Base-by-base conservation (phyloP, 768 basidiomycete genomes). In the Gelatoporia subvermispora region DNA sequence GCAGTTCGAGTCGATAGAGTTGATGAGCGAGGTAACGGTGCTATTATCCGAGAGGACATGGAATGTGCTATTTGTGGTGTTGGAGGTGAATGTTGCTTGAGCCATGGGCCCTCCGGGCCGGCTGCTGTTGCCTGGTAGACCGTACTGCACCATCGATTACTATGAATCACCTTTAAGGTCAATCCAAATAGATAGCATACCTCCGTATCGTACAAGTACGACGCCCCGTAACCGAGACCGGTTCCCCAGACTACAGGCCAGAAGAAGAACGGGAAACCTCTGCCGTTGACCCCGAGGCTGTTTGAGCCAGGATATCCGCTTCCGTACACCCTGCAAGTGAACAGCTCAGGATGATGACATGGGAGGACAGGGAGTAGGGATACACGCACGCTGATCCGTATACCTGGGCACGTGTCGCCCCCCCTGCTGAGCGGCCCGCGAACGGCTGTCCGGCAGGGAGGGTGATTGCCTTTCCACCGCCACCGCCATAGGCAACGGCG, bases 191-290 rank as follows among this genome's bases (percentile, higher is more conserved):
- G 13, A 31, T 4, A 15, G 20, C 41, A 25, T 43, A 45, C 43
- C 43, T 45, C 43, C 20, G 43, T 13, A 35, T 15, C 20, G 21
- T 45, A 35, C 17, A 36, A 28, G 16, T 45, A 45, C 15, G 28
- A 18, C 3, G 43, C 31, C 9, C 43, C 43, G 24, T 31, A 31
- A 51, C 56, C 35, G 41, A 69, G 22, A 49, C 56, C 53, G 1
- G 64, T 65, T 2, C 65, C 67, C 77, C 79, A 84, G 1, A 72
- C 71, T 9, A 85, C 36, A 7, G 84, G 84, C 82, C 83, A 85
- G 65, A 74, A 86, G 52, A 71, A 72, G 59, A 81, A 85, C 0
- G 84, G 84, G 58, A 86, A 85, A 2, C 70, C 71, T 0, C 72
- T 71, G 0, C 73, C 73, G 0, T 53, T 38, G 16, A 81, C 77